A percentile compares a stretch with the other conserved stretches of the same genome.
Conservation (phyloP, 1,284 basidiomycete species). For the Polyporus tsugae region DNA sequence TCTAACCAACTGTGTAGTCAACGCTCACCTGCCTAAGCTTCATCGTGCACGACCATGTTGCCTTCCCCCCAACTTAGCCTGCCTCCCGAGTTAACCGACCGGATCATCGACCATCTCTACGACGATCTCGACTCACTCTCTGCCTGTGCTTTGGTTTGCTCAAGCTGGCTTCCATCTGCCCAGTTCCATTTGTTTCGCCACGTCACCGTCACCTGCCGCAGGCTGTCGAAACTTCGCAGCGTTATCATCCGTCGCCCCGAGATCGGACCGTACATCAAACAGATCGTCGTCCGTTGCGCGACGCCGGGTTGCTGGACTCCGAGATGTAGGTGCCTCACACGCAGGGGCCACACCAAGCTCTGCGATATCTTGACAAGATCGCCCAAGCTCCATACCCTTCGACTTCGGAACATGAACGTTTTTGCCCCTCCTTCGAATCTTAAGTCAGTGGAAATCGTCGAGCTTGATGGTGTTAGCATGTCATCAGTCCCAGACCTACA, state of each 20-base stretch:
- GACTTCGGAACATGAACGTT: background rate
- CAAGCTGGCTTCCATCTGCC: background rate
- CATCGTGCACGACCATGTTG: background rate
- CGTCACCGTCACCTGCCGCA: background rate
- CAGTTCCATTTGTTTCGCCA: background rate
- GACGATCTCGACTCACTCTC: conserved; percentile 1
- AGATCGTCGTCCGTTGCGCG: background rate
- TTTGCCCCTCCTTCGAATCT: background rate
- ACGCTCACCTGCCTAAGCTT: background rate
- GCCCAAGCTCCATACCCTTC: background rate
- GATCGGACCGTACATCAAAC: background rate
- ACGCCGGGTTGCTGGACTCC: background rate
- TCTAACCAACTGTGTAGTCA: too few species aligned
- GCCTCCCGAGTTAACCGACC: background rate
- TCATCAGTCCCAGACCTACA: background rate
- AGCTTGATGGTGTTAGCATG: background rate
- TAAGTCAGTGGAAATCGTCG: background rate
- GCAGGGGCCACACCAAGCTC: background rate
- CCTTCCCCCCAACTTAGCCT: background rate
- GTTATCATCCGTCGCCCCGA: background rate
- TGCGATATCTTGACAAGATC: background rate
- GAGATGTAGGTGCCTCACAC: background rate
- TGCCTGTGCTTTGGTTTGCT: background rate
- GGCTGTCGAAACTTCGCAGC: background rate
- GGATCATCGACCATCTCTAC: conserved; percentile 6